A percentile compares a stretch with the other conserved stretches of the same genome.
Evolutionary conservation across 176 grass and related monocot species (phyloP).

Genomic region (Stipa capillata): DNA sequence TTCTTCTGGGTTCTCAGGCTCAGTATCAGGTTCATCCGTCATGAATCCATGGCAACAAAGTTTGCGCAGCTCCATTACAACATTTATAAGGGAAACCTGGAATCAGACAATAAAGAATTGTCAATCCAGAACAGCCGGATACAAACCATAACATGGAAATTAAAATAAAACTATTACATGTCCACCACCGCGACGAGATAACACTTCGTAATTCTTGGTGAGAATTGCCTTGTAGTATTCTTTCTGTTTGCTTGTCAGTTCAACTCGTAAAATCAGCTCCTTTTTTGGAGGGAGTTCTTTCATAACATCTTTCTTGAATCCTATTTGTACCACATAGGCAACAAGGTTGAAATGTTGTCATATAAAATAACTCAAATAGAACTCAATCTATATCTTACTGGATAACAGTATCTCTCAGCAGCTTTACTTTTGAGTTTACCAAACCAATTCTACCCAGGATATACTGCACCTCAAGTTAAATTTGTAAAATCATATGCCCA

Average conservation of each 20-base stretch:
- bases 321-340: constrained; percentile 36
- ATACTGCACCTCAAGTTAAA: background rate
- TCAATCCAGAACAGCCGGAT: background rate
- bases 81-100: constrained; percentile 96
- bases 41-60: constrained; percentile 99
- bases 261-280: constrained; percentile 95
- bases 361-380: constrained; percentile 13
- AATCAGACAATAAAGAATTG: constrained; percentile 28
- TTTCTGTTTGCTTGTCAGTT: constrained; percentile 91
- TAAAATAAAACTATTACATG: constrained; percentile 55
- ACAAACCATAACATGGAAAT: constrained; percentile 10
- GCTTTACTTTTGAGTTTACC: background rate
- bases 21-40: constrained; percentile 73
- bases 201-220: constrained; percentile 88
- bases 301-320: constrained; percentile 99
- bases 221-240: constrained; percentile 99
- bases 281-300: constrained; percentile 99
- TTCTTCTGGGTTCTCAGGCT: constrained; percentile 72
- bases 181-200: constrained; percentile 82
- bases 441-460: background rate
- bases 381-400: background rate
- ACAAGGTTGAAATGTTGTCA: constrained; percentile 10
- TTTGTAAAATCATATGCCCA: background rate
- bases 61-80: constrained; percentile 99
- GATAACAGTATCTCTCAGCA: too few species aligned